These are phyloP conservation scores for Aphanomyces stellatus DNA, from an alignment of 352 stramenopile genomes.

Conservation along the genomic window DNA sequence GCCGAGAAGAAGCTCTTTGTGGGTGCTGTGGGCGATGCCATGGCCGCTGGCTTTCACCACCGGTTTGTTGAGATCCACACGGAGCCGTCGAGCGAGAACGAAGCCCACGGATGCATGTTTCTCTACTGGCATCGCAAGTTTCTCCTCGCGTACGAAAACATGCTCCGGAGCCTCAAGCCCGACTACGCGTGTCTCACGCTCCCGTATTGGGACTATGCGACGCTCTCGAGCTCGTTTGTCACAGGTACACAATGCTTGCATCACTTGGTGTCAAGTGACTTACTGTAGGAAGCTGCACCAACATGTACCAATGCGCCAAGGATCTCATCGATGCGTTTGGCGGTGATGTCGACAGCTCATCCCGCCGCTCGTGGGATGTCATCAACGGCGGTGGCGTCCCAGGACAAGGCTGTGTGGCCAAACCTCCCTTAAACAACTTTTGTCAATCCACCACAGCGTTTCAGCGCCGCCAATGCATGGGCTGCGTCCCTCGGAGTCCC, in stretches of 20 bases:
- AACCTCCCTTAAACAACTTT: conserved; percentile 43
- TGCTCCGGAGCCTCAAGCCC: conserved; percentile 27
- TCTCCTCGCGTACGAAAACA: conserved; percentile 34
- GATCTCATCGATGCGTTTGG: neutral
- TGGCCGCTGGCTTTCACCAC: conserved; percentile 40
- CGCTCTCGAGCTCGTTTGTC: conserved; percentile 6
- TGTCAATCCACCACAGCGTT: conserved; percentile 34
- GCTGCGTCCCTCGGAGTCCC: conserved; percentile 59
- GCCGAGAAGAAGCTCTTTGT: conserved; percentile 39
- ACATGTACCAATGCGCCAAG: neutral
- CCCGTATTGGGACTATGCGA: conserved; percentile 29
- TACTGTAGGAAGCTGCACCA: neutral
- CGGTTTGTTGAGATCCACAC: conserved; percentile 34
- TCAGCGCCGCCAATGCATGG: conserved; percentile 16
- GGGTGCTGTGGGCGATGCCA: conserved; percentile 17
- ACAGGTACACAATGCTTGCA: neutral
- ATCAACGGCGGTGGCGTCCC: neutral
- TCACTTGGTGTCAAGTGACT: neutral
- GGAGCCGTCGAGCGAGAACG: conserved; percentile 20
- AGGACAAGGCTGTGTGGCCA: neutral
- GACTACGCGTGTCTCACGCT: conserved; percentile 28
- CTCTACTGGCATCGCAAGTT: conserved; percentile 33
- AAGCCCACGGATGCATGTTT: conserved; percentile 28
- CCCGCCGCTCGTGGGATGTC: neutral
- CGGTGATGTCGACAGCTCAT: neutral